These are phyloP conservation scores for Beauveria bassiana DNA, from an alignment of 2,329 filamentous ascomycete species.

Conservation along the genomic window DNA sequence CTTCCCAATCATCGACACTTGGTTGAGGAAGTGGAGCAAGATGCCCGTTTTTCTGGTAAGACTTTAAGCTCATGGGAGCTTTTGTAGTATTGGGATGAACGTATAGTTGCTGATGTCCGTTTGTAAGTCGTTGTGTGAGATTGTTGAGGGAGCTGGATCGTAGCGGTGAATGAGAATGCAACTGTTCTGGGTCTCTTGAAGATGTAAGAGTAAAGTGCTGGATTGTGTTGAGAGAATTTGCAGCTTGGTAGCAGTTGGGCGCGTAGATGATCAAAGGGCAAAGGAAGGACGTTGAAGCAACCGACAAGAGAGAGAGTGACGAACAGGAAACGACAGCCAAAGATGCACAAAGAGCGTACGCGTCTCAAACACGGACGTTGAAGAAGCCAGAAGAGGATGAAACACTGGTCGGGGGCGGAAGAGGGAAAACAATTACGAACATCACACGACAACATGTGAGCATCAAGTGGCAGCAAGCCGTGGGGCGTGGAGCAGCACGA, in stretches of 20 bases:
- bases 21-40: constrained; percentile 11
- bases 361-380: constrained; percentile 1
- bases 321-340: not conserved
- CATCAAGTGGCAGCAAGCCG: constrained; percentile 7
- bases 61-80: not conserved
- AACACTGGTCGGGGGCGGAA: not conserved
- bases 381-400: not conserved
- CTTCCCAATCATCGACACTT: constrained; percentile 41
- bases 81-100: constrained; percentile 2
- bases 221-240: not conserved
- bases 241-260: constrained; percentile 4
- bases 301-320: not conserved
- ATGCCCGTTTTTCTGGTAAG: constrained; percentile 15
- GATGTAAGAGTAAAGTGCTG: too few species aligned
- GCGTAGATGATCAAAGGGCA: not conserved
- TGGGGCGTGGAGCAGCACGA: not conserved
- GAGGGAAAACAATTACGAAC: not conserved
- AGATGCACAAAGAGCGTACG: constrained; percentile 6
- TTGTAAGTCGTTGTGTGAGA: not conserved
- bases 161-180: not conserved
- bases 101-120: not conserved
- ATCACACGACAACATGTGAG: constrained; percentile 8
- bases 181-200: too few species aligned
- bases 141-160: not conserved
- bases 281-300: not conserved